Evolutionary conservation across 2,329 filamentous ascomycete genomes (phyloP), one percentile per base, ranked within the genome.

Genomic region (Myriosclerotinia scirpicola): DNA sequence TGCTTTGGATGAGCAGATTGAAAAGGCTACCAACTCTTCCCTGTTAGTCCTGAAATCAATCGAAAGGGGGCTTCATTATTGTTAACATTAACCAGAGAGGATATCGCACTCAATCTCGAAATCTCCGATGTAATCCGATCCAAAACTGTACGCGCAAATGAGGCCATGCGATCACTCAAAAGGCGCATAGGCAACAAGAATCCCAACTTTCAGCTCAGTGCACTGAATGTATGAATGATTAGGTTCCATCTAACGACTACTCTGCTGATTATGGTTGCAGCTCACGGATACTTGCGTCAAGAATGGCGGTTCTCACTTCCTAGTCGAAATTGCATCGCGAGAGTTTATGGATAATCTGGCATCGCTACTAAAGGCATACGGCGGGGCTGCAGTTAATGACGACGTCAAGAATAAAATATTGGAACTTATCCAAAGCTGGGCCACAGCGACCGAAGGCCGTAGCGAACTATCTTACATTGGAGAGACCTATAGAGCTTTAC

Each of bases 341-440:
- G 95, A 99, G 81, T 99, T 98, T 76, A 96, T 99, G 90, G 95
- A 99, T 80, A 97, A 97, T 77, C 81, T 99, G 63, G 90, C 92
- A 22, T 97, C 94, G 44, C 84, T 99, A 20, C 84, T 99, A 42
- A 93, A 94, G 76, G 90, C 91, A 22, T 88, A 90, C 61, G 91
- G 91, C 2, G 79, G 80, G 22, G 87, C 86, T 46, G 88, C 91
- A 11, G 84, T 95, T 54, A 97, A 97, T 78, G 82, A 88, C 60
- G 91, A 96, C 64, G 95, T 99, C 59, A 92, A 90, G 76, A 83
- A 83, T 70, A 97, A 96, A 81, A 97, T 98, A 69, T 83, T 99
- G 65, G 94, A 97, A 77, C 82, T 98, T 66, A 91, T 98, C 72
- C 95, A 99, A 78, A 88, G 87, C 52, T 99, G 95, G 95, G 92